Conservation (phyloP, 2,329 filamentous ascomycete genomes). For the Colletotrichum higginsianum region DNA sequence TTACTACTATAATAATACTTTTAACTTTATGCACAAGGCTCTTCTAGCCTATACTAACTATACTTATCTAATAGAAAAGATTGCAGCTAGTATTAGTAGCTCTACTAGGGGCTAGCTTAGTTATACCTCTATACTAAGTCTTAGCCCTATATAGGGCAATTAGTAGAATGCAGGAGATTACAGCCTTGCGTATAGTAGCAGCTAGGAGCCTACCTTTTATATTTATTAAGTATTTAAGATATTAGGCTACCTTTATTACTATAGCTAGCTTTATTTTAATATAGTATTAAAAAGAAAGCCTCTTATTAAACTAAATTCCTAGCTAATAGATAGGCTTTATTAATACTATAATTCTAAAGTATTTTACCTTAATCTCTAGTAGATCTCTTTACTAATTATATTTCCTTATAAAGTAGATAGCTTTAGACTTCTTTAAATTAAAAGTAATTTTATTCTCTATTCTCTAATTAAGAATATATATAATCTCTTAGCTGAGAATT, state of each 20-base stretch:
- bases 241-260: not conserved
- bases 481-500: not conserved
- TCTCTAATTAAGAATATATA: not conserved
- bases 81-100: too few relatives aligned
- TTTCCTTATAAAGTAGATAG: conserved; percentile 7
- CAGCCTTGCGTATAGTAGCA: conserved; percentile 11
- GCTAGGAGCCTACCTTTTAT: not conserved
- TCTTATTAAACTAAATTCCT: conserved; percentile 9
- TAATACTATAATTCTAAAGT: too few relatives aligned
- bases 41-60: too few relatives aligned
- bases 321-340: not conserved
- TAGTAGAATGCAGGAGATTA: too few relatives aligned
- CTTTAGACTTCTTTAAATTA: conserved; percentile 1
- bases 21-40: too few relatives aligned
- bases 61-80: too few relatives aligned
- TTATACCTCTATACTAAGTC: too few relatives aligned
- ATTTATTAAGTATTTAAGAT: not conserved
- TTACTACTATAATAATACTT: too few relatives aligned
- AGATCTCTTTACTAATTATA: not conserved
- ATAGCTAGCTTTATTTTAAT: not conserved
- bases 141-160: too few relatives aligned
- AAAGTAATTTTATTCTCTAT: conserved; percentile 4
- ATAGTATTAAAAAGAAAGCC: not conserved
- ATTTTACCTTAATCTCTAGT: not conserved
- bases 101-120: too few relatives aligned